These are phyloP conservation scores for Apiotrichum siamense DNA, from an alignment of 1,284 basidiomycete genomes.

Conservation along the genomic window DNA sequence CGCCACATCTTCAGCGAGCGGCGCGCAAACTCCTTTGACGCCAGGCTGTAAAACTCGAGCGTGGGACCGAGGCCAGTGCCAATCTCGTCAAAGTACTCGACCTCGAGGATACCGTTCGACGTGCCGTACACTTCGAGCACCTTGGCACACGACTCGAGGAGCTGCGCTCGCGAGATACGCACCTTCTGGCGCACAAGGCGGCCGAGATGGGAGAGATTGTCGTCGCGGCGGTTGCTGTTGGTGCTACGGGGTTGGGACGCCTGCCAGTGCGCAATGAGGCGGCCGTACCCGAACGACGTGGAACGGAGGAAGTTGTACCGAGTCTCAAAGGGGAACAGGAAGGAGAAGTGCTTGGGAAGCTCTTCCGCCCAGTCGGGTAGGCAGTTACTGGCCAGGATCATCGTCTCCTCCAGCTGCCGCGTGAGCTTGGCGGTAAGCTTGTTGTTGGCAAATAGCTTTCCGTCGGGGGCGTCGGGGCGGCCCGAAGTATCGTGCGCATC, in stretches of 20 bases:
- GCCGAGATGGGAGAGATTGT: conserved; percentile 83
- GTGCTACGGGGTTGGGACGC: conserved; percentile 62
- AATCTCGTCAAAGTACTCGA: conserved; percentile 99
- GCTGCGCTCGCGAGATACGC: conserved; percentile 86
- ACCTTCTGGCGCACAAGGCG: conserved; percentile 94
- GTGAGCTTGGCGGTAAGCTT: conserved; percentile 96
- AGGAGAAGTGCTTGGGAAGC: conserved; percentile 88
- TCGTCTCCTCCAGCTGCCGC: conserved; percentile 94
- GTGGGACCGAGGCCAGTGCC: conserved; percentile 97
- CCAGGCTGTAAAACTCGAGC: conserved; percentile 94
- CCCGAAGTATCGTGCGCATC: conserved; percentile 39
- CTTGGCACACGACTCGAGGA: conserved; percentile 94
- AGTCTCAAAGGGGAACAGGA: conserved; percentile 96
- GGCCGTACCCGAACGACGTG: conserved; percentile 93
- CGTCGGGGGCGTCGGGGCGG: conserved; percentile 50
- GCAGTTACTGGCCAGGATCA: conserved; percentile 96
- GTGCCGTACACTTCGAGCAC: conserved; percentile 92
- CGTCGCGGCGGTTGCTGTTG: conserved; percentile 75
- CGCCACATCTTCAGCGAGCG: conserved; percentile 85
- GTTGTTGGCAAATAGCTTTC: conserved; percentile 90
- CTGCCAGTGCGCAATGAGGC: conserved; percentile 84
- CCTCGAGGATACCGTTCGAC: conserved; percentile 85
- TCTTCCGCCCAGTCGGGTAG: conserved; percentile 95
- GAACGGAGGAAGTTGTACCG: conserved; percentile 95
- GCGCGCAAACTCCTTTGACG: conserved; percentile 86